phyloP scores from a whole-genome alignment of 2,329 filamentous ascomycete genomes.

The Verticillium nubilum region DNA sequence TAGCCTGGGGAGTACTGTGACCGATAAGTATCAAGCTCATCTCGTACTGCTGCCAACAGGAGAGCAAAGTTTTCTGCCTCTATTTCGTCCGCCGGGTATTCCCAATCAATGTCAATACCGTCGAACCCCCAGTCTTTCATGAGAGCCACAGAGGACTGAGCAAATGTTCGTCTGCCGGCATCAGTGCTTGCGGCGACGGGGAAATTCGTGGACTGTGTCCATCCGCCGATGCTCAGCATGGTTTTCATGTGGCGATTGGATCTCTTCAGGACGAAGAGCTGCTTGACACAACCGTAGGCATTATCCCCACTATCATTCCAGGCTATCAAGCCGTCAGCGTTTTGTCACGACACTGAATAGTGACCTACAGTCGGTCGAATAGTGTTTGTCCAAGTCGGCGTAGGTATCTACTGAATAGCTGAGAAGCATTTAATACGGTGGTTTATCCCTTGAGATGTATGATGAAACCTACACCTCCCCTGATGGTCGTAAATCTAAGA shows the following conservation, averaged over 20 bases:
- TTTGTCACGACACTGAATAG: background rate
- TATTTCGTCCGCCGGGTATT: slow-evolving; percentile 42
- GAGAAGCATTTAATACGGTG: background rate
- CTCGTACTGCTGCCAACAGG: slow-evolving; percentile 51
- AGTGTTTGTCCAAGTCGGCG: slow-evolving; percentile 70
- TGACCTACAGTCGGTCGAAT: slow-evolving; percentile 54
- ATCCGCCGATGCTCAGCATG: slow-evolving; percentile 82
- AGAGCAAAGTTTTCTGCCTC: slow-evolving; percentile 55
- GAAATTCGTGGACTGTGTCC: slow-evolving; percentile 88
- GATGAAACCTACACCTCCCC: slow-evolving; percentile 60
- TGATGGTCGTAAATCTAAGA: slow-evolving; percentile 66
- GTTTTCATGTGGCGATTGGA: slow-evolving; percentile 78
- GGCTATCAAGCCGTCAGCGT: slow-evolving; percentile 18
- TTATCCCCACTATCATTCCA: slow-evolving; percentile 72
- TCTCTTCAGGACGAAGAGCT: slow-evolving; percentile 78
- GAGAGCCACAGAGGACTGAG: slow-evolving; percentile 65
- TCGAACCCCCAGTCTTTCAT: slow-evolving; percentile 78
- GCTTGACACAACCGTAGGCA: slow-evolving; percentile 83
- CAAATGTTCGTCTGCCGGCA: slow-evolving; percentile 66
- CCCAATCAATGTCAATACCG: slow-evolving; percentile 63
- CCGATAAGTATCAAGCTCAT: slow-evolving; percentile 53
- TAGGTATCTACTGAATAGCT: slow-evolving; percentile 62
- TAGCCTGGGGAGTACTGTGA: slow-evolving; percentile 33
- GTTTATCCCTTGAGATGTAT: background rate
- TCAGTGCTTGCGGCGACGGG: slow-evolving; percentile 64